Percentiles rank a stretch among this genome's conserved stretches.
phyloP scores from a whole-genome alignment of 345 rosid genomes.

The Dipteronia sinensis region DNA sequence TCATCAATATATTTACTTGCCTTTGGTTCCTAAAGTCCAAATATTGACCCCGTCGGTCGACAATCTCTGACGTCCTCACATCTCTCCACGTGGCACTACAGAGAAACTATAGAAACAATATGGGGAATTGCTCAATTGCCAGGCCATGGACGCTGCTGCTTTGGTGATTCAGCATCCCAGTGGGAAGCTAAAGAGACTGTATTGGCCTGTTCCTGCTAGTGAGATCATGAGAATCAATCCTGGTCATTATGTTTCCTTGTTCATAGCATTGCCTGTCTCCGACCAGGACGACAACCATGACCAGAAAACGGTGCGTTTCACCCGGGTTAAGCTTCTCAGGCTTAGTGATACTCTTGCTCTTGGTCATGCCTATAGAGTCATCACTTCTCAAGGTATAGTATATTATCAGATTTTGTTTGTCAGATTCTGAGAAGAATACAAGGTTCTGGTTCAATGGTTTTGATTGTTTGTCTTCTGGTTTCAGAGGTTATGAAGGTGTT shows the following conservation, averaged over 20 bases:
- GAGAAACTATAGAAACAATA: constrained; percentile 18
- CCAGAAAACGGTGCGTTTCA: constrained; percentile 50
- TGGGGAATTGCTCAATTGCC: constrained; percentile 99
- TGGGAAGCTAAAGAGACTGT: constrained; percentile 80
- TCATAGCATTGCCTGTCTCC: constrained; percentile 74
- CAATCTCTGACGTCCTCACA: constrained; percentile 28
- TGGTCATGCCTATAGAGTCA: constrained; percentile 92
- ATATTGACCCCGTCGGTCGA: constrained; percentile 34
- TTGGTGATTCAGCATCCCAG: constrained; percentile 85
- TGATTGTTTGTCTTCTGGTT: constrained; percentile 9
- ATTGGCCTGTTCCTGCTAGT: constrained; percentile 65
- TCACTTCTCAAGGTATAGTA: constrained; percentile 94
- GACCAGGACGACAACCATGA: constrained; percentile 26
- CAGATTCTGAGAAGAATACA: background rate
- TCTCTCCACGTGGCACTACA: constrained; percentile 50
- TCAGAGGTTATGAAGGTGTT: constrained; percentile 89
- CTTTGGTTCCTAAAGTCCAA: constrained; percentile 8
- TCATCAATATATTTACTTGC: too few species aligned
- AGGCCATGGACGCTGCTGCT: constrained; percentile 95
- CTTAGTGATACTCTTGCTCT: constrained; percentile 78
- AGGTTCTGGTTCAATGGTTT: background rate
- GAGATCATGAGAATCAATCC: constrained; percentile 86
- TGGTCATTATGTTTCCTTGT: constrained; percentile 91
- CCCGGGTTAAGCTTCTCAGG: constrained; percentile 92
- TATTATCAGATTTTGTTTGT: too few species aligned